Conservation (phyloP, 2,329 filamentous ascomycete species). For the Fusarium sp. region DNA sequence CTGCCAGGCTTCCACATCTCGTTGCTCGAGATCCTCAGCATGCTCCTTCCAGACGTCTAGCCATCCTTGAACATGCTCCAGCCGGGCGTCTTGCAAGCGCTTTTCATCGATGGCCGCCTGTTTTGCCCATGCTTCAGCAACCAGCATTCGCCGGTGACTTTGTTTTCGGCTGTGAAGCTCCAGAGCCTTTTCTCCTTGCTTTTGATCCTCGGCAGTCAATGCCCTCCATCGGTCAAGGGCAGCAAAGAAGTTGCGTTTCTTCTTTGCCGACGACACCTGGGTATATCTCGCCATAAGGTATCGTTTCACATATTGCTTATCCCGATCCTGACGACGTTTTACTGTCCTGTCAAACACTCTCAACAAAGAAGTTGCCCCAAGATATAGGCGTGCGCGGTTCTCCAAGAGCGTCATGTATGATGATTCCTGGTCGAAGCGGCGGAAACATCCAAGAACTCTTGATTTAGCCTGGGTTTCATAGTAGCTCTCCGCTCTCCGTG, state of each 20-base stretch:
- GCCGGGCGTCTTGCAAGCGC: conserved; percentile 30
- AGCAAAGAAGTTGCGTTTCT: conserved; percentile 49
- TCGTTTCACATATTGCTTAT: conserved; percentile 47
- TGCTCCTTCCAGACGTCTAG: conserved; percentile 42
- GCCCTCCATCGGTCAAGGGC: conserved; percentile 49
- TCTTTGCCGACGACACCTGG: conserved; percentile 49
- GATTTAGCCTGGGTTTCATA: conserved; percentile 30
- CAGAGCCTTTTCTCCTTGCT: conserved; percentile 28
- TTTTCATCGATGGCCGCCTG: conserved; percentile 31
- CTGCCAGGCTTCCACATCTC: conserved; percentile 46
- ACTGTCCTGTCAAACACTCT: conserved; percentile 44
- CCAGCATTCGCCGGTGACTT: conserved; percentile 11
- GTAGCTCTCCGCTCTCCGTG: conserved; percentile 32
- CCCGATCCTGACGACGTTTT: conserved; percentile 42
- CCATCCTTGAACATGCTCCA: conserved; percentile 37
- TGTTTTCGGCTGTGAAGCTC: conserved; percentile 29
- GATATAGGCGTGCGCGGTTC: conserved; percentile 48
- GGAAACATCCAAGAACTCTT: conserved; percentile 26
- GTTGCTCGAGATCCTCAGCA: conserved; percentile 39
- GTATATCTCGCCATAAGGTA: conserved; percentile 53
- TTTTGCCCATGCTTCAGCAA: conserved; percentile 39
- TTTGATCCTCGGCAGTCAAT: conserved; percentile 20
- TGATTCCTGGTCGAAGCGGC: conserved; percentile 15
- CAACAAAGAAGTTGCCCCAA: conserved; percentile 47
- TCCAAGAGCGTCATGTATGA: conserved; percentile 37